These are phyloP conservation scores for Aspergillus arachidicola DNA, from an alignment of 2,329 filamentous ascomycete species.

Conservation along the genomic window DNA sequence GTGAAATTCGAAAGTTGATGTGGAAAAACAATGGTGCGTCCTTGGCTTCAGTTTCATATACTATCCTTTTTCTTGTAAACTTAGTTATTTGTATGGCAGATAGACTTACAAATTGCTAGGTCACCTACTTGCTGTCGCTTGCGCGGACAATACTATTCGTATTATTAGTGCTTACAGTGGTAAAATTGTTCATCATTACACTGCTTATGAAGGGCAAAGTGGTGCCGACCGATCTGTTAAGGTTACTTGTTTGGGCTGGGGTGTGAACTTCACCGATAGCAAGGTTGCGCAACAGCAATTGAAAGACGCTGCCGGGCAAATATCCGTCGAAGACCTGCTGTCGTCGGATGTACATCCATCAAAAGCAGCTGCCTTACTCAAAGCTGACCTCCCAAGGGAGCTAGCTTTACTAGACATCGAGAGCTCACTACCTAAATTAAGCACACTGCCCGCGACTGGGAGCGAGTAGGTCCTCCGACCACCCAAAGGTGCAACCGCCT, in stretches of 20 bases:
- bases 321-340: slow-evolving; percentile 47
- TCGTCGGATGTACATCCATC: slow-evolving; percentile 40
- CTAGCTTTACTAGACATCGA: slow-evolving; percentile 77
- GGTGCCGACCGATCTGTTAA: slow-evolving; percentile 22
- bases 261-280: slow-evolving; percentile 57
- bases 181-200: slow-evolving; percentile 76
- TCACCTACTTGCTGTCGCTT: slow-evolving; percentile 78
- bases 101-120: slow-evolving; percentile 22
- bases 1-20: slow-evolving; percentile 49
- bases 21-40: slow-evolving; percentile 70
- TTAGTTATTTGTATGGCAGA: slow-evolving; percentile 7
- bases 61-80: slow-evolving; percentile 7
- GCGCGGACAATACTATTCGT: slow-evolving; percentile 77
- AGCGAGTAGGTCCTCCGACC: slow-evolving; percentile 51
- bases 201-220: slow-evolving; percentile 28
- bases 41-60: not conserved
- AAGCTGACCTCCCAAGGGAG: slow-evolving; percentile 68
- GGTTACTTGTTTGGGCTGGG: slow-evolving; percentile 57
- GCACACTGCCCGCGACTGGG: slow-evolving; percentile 66
- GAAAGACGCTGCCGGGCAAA: slow-evolving; percentile 33
- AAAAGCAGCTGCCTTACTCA: slow-evolving; percentile 39
- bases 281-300: slow-evolving; percentile 47
- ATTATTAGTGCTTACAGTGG: slow-evolving; percentile 78
- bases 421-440: slow-evolving; percentile 74
- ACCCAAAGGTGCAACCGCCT: not conserved